A percentile compares a stretch with the other conserved stretches of the same genome.
Conservation (phyloP, 1,284 basidiomycete genomes). For the Termitomyces sp. region DNA sequence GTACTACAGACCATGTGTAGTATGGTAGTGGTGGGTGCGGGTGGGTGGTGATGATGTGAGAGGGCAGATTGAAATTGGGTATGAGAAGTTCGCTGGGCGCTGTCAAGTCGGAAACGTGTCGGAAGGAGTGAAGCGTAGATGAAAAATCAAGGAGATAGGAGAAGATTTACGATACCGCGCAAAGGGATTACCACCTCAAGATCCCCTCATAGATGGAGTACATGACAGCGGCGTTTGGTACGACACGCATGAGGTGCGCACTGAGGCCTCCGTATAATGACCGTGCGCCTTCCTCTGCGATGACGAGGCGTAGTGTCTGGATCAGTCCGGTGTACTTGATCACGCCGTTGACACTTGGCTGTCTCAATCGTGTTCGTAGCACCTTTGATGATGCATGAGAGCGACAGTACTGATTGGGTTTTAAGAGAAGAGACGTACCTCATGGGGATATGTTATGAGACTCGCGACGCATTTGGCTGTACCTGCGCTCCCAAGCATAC, state of each 20-base stretch:
- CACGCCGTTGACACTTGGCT: slow-evolving; percentile 72
- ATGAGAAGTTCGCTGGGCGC: not conserved
- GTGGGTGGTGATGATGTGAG: not conserved
- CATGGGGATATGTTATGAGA: slow-evolving; percentile 94
- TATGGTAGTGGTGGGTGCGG: not conserved
- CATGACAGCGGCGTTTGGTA: slow-evolving; percentile 97
- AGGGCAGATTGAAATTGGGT: not conserved
- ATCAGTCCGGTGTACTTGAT: slow-evolving; percentile 83
- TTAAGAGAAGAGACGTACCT: slow-evolving; percentile 47
- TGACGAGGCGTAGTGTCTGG: slow-evolving; percentile 83
- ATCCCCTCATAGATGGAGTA: slow-evolving; percentile 82
- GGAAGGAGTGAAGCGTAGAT: not conserved
- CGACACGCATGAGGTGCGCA: slow-evolving; percentile 93
- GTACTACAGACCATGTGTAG: not conserved
- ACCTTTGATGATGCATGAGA: slow-evolving; percentile 45
- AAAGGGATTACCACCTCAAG: slow-evolving; percentile 47
- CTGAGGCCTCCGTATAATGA: slow-evolving; percentile 91
- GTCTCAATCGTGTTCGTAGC: slow-evolving; percentile 86
- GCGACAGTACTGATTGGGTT: not conserved
- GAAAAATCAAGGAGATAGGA: not conserved
- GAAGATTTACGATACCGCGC: too few species aligned
- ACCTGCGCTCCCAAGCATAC: slow-evolving; percentile 88
- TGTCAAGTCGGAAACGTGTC: not conserved
- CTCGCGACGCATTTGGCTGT: slow-evolving; percentile 92
- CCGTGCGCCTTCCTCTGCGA: slow-evolving; percentile 85